Evolutionary conservation across 768 basidiomycete genomes (phyloP).

Genomic region (Krasilnikovozyma curviuscula): DNA sequence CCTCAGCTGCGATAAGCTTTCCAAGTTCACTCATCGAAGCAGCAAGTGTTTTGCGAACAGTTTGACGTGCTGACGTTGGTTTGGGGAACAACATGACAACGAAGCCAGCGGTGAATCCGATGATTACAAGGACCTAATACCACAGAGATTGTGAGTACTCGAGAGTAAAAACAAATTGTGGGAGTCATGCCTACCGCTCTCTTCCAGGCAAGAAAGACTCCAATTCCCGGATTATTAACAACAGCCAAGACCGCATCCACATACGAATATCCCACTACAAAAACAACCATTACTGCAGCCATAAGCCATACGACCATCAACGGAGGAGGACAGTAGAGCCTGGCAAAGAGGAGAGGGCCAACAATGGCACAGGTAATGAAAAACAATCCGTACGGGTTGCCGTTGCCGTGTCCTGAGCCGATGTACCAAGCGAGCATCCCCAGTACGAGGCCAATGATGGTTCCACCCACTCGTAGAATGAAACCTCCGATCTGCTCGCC

Average conservation of each 20-base stretch:
- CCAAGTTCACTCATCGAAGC: conserved; percentile 27
- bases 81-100: conserved; percentile 30
- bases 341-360: not conserved
- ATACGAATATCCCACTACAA: conserved; percentile 41
- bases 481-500: conserved; percentile 39
- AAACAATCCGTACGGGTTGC: conserved; percentile 35
- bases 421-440: conserved; percentile 39
- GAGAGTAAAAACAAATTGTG: not conserved
- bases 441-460: conserved; percentile 28
- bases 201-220: conserved; percentile 36
- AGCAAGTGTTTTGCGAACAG: conserved; percentile 4
- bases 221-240: conserved; percentile 35
- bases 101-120: conserved; percentile 36
- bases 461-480: conserved; percentile 33
- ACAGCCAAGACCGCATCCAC: conserved; percentile 35
- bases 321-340: not conserved
- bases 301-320: conserved; percentile 20
- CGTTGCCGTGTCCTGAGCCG: conserved; percentile 31
- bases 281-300: conserved; percentile 29
- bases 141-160: not conserved
- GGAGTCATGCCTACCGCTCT: not conserved
- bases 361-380: not conserved
- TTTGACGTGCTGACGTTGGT: not conserved
- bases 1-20: conserved; percentile 27
- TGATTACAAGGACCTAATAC: conserved; percentile 23